A percentile compares a stretch with the other conserved stretches of the same genome.
These are phyloP conservation scores for Prunus mongolica DNA, from an alignment of 306 rosid genomes.

Conservation along the genomic window DNA sequence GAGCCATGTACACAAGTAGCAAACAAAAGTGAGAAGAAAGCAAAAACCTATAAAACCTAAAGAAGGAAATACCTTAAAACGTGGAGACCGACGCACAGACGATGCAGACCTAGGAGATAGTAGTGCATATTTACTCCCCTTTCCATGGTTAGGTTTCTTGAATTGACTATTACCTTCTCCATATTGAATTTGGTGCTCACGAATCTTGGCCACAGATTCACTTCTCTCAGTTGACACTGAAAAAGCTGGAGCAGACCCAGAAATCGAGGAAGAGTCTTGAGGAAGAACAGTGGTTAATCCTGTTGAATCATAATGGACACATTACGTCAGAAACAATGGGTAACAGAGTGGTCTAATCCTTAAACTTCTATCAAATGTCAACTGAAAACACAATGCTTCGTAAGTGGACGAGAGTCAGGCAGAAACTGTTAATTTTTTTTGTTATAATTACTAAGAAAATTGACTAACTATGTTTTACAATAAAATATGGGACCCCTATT, in stretches of 20 bases:
- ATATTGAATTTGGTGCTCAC: constrained; percentile 35
- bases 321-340: background rate
- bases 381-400: background rate
- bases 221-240: constrained; percentile 53
- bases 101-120: constrained; percentile 53
- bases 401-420: background rate
- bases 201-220: constrained; percentile 42
- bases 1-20: background rate
- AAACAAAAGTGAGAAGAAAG: background rate
- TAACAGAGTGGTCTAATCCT: background rate
- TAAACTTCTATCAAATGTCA: background rate
- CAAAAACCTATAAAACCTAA: background rate
- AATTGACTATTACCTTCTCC: constrained; percentile 26
- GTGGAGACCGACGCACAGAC: constrained; percentile 66
- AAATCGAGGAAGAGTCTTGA: constrained; percentile 54
- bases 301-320: constrained; percentile 25
- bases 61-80: constrained; percentile 43
- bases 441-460: background rate
- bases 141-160: constrained; percentile 39
- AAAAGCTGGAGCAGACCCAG: constrained; percentile 64
- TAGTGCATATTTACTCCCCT: constrained; percentile 26
- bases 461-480: background rate
- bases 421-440: background rate
- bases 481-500: background rate
- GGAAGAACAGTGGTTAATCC: constrained; percentile 35